phyloP scores from a whole-genome alignment of 1,284 basidiomycete species.

The Somion occarium region DNA sequence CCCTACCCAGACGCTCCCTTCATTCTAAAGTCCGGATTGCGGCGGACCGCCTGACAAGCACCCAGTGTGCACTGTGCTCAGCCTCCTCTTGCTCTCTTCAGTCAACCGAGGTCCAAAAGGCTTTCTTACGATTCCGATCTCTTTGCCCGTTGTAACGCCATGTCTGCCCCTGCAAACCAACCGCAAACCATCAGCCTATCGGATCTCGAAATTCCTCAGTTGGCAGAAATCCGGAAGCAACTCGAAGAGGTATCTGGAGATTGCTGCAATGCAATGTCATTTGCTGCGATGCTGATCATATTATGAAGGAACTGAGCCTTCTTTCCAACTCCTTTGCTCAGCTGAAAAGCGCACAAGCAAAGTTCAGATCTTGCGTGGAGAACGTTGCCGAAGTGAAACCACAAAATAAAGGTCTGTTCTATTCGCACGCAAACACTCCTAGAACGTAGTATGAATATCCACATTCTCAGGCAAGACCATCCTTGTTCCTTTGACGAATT shows the following conservation, averaged over 20 bases:
- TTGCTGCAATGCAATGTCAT: neutral
- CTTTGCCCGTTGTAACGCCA: neutral
- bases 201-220: slow-evolving; percentile 79
- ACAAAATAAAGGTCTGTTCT: slow-evolving; percentile 64
- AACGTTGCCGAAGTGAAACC: slow-evolving; percentile 78
- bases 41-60: too few relatives aligned
- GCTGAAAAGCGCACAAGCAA: slow-evolving; percentile 88
- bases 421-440: neutral
- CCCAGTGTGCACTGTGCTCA: too few relatives aligned
- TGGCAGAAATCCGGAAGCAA: slow-evolving; percentile 83
- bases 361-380: slow-evolving; percentile 86
- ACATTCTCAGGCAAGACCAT: slow-evolving; percentile 73
- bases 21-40: too few relatives aligned
- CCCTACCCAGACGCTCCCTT: neutral
- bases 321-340: slow-evolving; percentile 91
- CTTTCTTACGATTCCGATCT: too few relatives aligned
- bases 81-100: too few relatives aligned
- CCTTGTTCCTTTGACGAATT: slow-evolving; percentile 90
- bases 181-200: slow-evolving; percentile 72
- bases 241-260: slow-evolving; percentile 71
- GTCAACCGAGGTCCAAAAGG: too few relatives aligned
- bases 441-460: too few relatives aligned
- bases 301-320: slow-evolving; percentile 81
- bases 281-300: neutral
- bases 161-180: slow-evolving; percentile 14